phyloP scores from a whole-genome alignment of 2,329 filamentous ascomycete species.

The Paracorniculantispora psalliotae region DNA sequence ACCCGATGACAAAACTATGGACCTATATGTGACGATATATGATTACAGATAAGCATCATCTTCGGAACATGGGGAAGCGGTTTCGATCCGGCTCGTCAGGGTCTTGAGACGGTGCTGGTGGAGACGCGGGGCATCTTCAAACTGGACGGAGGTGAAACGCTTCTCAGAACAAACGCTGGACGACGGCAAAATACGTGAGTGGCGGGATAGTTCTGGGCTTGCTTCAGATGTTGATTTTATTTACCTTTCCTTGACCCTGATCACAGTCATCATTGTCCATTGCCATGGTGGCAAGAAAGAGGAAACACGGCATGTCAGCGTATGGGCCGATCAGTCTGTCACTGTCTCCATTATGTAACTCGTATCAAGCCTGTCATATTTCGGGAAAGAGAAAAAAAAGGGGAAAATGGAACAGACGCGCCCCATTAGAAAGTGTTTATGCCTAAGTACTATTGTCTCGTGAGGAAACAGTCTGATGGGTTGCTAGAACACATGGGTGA shows the following conservation, averaged over 20 bases:
- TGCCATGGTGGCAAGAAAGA: neutral
- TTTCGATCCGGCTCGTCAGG: neutral
- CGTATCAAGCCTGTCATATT: no score
- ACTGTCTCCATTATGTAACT: no score
- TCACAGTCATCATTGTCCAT: neutral
- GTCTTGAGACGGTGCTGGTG: neutral
- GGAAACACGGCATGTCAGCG: no score
- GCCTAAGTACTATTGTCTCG: no score
- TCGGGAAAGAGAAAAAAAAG: no score
- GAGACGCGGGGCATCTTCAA: neutral
- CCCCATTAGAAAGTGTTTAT: no score
- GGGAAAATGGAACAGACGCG: no score
- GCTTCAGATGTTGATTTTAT: no score
- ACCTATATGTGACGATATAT: neutral
- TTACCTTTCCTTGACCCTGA: no score
- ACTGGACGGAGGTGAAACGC: slow-evolving; percentile 8
- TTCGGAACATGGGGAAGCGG: neutral
- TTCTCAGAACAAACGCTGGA: neutral
- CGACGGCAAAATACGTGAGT: neutral
- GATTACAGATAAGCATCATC: neutral
- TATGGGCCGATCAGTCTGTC: no score
- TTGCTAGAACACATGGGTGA: no score
- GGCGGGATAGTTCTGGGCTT: neutral
- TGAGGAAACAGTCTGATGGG: no score
- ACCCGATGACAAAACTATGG: neutral